Evolutionary conservation across 331 rosid species (phyloP), one percentile per base, ranked within the genome.

Genomic region (Cydonia oblonga): DNA sequence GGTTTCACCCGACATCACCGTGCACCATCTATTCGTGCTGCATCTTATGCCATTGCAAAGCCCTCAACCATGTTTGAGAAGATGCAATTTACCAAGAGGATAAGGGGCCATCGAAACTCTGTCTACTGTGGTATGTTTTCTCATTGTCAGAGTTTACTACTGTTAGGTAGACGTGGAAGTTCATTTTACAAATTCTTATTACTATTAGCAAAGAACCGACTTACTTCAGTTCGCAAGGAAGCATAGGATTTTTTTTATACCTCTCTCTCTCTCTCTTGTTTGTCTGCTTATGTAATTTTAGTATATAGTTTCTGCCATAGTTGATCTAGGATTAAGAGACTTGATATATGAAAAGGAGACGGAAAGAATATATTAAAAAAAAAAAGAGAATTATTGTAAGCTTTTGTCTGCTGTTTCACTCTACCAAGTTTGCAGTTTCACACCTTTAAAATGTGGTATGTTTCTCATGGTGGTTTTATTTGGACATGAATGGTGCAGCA

Each of bases 31-130:
- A 81, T 95, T 69, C 99, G 96, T 68, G 96, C 96, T 44, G 97
- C 99, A 58, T 89, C 96, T 79, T 95, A 95, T 86, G 93, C 93
- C 78, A 84, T 95, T 68, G 99, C 97, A 29, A 95, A 95, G 82
- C 97, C 99, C 62, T 84, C 96, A 30, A 91, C 92, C 82, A 89
- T 95, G 99, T 92, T 91, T 44, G 96, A 91, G 81, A 89, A 84
- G 87, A 95, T 95, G 97, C 87, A 89, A 85, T 88, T 88, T 73
- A 87, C 84, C 77, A 95, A 85, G 86, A 91, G 85, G 87, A 64
- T 88, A 71, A 87, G 99, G 85, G 99, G 99, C 29, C 99, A 95
- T 82, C 90, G 99, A 15, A 95, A 91, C 80, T 90, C 99, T 78
- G 99, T 95, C 49, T 95, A 95, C 83, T 95, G 99, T 84, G 99